Base-by-base conservation (phyloP, 139 green algal species). In the Micractinium sp. region DNA sequence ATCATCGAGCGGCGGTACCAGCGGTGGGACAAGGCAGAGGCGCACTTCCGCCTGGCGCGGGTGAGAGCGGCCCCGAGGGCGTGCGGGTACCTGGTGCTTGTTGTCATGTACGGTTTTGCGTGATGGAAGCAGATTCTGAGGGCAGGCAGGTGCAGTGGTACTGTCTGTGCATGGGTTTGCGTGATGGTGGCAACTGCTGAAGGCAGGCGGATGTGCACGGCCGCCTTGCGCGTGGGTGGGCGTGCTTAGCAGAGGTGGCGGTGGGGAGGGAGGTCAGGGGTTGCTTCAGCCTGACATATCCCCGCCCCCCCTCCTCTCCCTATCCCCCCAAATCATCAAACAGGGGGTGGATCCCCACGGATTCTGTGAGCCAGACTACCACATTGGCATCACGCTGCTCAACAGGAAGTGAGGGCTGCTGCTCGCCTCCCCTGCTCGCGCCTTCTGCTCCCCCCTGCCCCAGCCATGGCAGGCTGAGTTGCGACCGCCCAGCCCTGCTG, bases 351-450 rank as follows among this genome's bases (percentile, higher is more conserved):
- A 97, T 87, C 93, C 95, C 0, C 81, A 86, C 0, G 83, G 88
- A 35, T 98, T 95, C 87, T 98, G 96, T 85, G 95, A 97, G 88
- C 94, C 95, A 0, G 74, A 74, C 66, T 98, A 97, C 92, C 97
- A 95, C 94, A 90, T 95, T 5, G 95, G 93, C 0, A 74, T 95
- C 39, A 95, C 94, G 0, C 88, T 93, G 23, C 53, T 96, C 4
- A 33, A 91, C 75, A 69, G 81, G 0, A 85, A 78, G 75, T 89
- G 76, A 89, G 86, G 33, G 16, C 19, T n/a, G n/a, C 13, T 33
- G 25, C 38, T 81, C 18, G 76, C 38, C 19, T 53, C 31, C 23
- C 31, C 0, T 35, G 27, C 61, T 61, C 19, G 18, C 20, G 38
- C 7, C 76, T 7, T 60, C 19, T n/a, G 16, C 16, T 31, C 1